Percentiles rank a stretch among this genome's conserved stretches.
Conservation (phyloP, 306 rosid species). For the Carpinus fangiana region DNA sequence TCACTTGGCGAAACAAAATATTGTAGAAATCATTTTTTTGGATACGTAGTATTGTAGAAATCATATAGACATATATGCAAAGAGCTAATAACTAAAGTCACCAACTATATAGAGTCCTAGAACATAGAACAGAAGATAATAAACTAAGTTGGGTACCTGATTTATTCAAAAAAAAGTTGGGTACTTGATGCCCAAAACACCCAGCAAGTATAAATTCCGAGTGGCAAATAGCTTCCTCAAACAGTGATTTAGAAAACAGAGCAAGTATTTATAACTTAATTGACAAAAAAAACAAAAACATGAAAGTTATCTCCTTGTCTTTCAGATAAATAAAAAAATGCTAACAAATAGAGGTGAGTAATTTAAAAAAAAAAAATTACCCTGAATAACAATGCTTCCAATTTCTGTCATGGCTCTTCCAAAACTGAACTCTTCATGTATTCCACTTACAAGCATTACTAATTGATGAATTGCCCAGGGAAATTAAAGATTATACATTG, state of each 20-base stretch:
- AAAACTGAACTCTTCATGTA: background rate
- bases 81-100: background rate
- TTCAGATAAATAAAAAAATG: background rate
- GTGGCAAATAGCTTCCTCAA: no score
- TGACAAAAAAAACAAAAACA: background rate
- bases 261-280: background rate
- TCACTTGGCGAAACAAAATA: background rate
- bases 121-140: no score
- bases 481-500: no score
- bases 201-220: background rate
- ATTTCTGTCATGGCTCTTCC: background rate
- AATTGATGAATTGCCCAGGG: background rate
- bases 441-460: background rate
- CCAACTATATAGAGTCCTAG: background rate
- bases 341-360: background rate
- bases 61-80: background rate
- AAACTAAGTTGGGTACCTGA: no score
- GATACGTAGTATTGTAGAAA: background rate
- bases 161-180: no score
- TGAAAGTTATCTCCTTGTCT: background rate
- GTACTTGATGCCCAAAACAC: background rate
- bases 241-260: background rate
- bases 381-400: background rate
- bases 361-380: background rate
- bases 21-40: background rate